Conservation (phyloP, 805 yeast genomes). For the Dipodascus albidus region DNA sequence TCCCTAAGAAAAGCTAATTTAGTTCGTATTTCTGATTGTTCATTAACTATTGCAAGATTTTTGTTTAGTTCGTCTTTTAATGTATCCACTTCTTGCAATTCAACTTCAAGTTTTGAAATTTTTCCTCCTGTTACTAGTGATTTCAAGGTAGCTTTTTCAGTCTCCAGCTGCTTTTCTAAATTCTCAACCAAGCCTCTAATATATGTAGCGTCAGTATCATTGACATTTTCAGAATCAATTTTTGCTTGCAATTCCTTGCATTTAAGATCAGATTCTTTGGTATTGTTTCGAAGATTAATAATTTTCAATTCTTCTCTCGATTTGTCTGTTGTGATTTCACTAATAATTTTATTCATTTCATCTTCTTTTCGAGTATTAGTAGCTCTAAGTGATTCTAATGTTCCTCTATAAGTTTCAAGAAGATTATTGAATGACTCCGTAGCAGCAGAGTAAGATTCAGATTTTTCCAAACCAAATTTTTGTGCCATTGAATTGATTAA, state of each 20-base stretch:
- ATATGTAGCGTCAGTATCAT: slow-evolving; percentile 37
- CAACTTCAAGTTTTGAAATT: slow-evolving; percentile 4
- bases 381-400: slow-evolving; percentile 9
- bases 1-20: slow-evolving; percentile 37
- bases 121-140: slow-evolving; percentile 3
- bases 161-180: slow-evolving; percentile 27
- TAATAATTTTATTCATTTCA: slow-evolving; percentile 14
- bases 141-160: slow-evolving; percentile 9
- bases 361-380: slow-evolving; percentile 24
- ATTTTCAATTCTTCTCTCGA: slow-evolving; percentile 16
- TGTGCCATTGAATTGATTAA: slow-evolving; percentile 7
- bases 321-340: slow-evolving; percentile 17
- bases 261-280: slow-evolving; percentile 20
- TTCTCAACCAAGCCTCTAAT: slow-evolving; percentile 33
- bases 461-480: slow-evolving; percentile 3
- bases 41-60: slow-evolving; percentile 39
- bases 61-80: slow-evolving; percentile 40
- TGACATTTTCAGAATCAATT: slow-evolving; percentile 28
- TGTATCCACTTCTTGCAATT: slow-evolving; percentile 13
- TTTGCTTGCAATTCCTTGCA: slow-evolving; percentile 29
- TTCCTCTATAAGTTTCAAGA: neutral
- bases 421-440: neutral
- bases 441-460: neutral
- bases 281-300: slow-evolving; percentile 7
- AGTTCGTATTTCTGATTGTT: slow-evolving; percentile 49